A percentile compares a stretch with the other conserved stretches of the same genome.
These are phyloP conservation scores for Aspergillus incahuasiensis DNA, from an alignment of 495 filamentous ascomycete species.

Conservation along the genomic window DNA sequence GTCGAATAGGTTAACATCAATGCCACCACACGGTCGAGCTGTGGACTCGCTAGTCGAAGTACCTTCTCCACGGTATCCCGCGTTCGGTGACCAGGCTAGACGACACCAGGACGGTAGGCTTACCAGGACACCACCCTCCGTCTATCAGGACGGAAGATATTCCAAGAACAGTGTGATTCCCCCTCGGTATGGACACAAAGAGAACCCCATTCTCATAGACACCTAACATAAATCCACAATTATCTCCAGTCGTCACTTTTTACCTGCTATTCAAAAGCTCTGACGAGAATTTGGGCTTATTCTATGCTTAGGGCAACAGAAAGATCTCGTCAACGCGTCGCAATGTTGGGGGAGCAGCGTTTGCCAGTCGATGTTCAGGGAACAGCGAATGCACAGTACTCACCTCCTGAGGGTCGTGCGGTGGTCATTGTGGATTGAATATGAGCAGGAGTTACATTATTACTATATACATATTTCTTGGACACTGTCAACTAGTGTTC, in stretches of 20 bases:
- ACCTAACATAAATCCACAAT: background rate
- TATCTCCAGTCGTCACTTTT: background rate
- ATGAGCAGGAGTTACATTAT: too few species aligned
- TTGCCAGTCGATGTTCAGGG: constrained; percentile 27
- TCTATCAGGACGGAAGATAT: constrained; percentile 10
- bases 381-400: constrained; percentile 21
- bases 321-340: constrained; percentile 1
- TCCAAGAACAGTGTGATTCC: background rate
- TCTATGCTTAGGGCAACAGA: constrained; percentile 6
- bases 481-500: constrained; percentile 1
- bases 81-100: background rate
- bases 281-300: constrained; percentile 3
- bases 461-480: too few species aligned
- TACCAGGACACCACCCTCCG: background rate
- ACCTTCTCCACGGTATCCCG: constrained; percentile 9
- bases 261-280: background rate
- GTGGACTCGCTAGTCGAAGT: constrained; percentile 11
- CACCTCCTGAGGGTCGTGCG: constrained; percentile 22
- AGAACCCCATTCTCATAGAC: background rate
- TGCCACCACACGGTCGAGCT: constrained; percentile 11
- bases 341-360: constrained; percentile 15
- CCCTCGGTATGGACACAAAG: constrained; percentile 21
- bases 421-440: constrained; percentile 34
- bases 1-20: constrained; percentile 12
- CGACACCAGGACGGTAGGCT: constrained; percentile 3